phyloP scores from a whole-genome alignment of 164 flowering plant species.

The Litsea cubeba region DNA sequence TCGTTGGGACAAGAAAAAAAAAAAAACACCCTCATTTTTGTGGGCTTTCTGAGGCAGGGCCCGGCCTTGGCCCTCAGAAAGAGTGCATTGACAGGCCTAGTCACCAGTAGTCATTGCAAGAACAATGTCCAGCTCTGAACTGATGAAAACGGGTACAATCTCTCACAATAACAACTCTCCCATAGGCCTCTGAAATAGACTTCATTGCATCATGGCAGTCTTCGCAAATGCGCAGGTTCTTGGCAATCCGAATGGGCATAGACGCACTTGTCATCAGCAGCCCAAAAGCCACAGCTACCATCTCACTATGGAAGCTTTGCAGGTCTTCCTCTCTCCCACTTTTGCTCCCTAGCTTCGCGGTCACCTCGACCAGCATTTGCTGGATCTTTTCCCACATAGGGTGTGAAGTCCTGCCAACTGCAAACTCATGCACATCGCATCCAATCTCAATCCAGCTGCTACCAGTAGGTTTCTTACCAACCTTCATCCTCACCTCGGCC shows the following conservation, averaged over 20 bases:
- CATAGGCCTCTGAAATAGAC: slow-evolving; percentile 14
- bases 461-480: slow-evolving; percentile 23
- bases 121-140: slow-evolving; percentile 18
- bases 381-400: slow-evolving; percentile 15
- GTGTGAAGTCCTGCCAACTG: slow-evolving; percentile 16
- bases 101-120: slow-evolving; percentile 28
- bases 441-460: slow-evolving; percentile 23
- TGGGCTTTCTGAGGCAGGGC: too few relatives aligned
- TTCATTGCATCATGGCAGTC: slow-evolving; percentile 21
- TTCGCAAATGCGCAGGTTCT: slow-evolving; percentile 24
- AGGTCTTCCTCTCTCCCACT: slow-evolving; percentile 9
- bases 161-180: slow-evolving; percentile 19
- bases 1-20: too few relatives aligned
- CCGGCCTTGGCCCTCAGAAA: too few relatives aligned
- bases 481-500: slow-evolving; percentile 19
- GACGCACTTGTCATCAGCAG: slow-evolving; percentile 13
- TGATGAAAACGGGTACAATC: slow-evolving; percentile 24
- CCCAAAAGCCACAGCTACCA: slow-evolving; percentile 20
- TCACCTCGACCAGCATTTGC: slow-evolving; percentile 20
- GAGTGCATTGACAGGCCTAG: too few relatives aligned
- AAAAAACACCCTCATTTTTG: too few relatives aligned
- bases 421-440: slow-evolving; percentile 19
- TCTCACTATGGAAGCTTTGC: slow-evolving; percentile 21
- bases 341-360: slow-evolving; percentile 5
- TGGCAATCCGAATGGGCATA: slow-evolving; percentile 16